phyloP scores from a whole-genome alignment of 2,329 filamentous ascomycete genomes.

The Aspergillus pseudoviridinutans region DNA sequence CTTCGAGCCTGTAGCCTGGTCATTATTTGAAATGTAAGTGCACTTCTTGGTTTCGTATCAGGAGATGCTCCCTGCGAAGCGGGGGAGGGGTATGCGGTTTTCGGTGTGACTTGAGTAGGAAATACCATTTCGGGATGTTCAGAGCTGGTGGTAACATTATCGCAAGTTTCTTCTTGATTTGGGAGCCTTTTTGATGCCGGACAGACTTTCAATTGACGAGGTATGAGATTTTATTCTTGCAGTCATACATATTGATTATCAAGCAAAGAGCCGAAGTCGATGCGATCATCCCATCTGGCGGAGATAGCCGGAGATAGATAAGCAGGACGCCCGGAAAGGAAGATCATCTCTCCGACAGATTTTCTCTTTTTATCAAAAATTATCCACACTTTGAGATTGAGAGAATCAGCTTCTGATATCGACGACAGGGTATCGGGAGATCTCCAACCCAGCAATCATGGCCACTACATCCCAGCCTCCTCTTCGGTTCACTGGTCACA shows the following conservation, averaged over 20 bases:
- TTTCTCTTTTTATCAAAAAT: slow-evolving; percentile 23
- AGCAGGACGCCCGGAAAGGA: slow-evolving; percentile 23
- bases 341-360: slow-evolving; percentile 25
- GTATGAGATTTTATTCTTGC: not conserved
- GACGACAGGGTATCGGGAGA: slow-evolving; percentile 9
- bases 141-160: slow-evolving; percentile 38
- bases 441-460: slow-evolving; percentile 14
- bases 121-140: slow-evolving; percentile 46
- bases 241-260: not conserved
- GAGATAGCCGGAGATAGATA: slow-evolving; percentile 24
- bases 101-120: not conserved
- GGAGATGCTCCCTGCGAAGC: not conserved
- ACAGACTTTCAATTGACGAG: not conserved
- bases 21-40: not conserved
- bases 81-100: slow-evolving; percentile 14
- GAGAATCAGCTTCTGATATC: slow-evolving; percentile 2
- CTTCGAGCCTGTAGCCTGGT: slow-evolving; percentile 63
- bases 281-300: slow-evolving; percentile 4
- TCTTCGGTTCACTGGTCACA: slow-evolving; percentile 78
- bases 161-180: not conserved
- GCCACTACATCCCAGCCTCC: slow-evolving; percentile 47
- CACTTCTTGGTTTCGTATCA: slow-evolving; percentile 1
- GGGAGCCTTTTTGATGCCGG: not conserved
- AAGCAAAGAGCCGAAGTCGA: slow-evolving; percentile 1
- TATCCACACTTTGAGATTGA: slow-evolving; percentile 3